phyloP scores from a whole-genome alignment of 441 rosid species.

The Daphne laureola region DNA sequence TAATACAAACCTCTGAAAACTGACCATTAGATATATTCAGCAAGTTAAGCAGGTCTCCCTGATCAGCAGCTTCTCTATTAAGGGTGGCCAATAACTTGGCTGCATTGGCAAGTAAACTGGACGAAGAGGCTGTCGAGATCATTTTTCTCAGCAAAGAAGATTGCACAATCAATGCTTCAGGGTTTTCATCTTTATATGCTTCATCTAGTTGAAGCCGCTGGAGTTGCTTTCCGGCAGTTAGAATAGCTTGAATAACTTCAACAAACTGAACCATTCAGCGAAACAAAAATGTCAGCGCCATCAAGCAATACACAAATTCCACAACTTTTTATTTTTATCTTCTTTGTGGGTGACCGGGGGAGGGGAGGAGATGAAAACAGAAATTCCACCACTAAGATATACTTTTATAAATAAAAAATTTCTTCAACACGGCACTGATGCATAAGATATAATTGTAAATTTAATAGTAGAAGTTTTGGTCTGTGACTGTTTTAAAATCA shows the following conservation, averaged over 20 bases:
- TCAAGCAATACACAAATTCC: too few relatives aligned
- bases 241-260: slow-evolving; percentile 74
- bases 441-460: too few relatives aligned
- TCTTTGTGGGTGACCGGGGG: too few relatives aligned
- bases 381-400: too few relatives aligned
- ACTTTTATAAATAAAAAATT: too few relatives aligned
- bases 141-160: slow-evolving; percentile 60
- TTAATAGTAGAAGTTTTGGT: too few relatives aligned
- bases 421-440: too few relatives aligned
- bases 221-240: slow-evolving; percentile 71
- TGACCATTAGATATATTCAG: slow-evolving; percentile 43
- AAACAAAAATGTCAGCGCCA: slow-evolving; percentile 19
- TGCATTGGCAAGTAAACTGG: slow-evolving; percentile 50
- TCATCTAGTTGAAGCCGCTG: slow-evolving; percentile 47
- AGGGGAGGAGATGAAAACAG: too few relatives aligned
- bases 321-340: too few relatives aligned
- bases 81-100: slow-evolving; percentile 59
- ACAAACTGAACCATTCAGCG: slow-evolving; percentile 55
- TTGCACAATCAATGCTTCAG: slow-evolving; percentile 22
- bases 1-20: slow-evolving; percentile 62
- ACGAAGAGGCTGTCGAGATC: slow-evolving; percentile 61
- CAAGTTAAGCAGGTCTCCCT: slow-evolving; percentile 58
- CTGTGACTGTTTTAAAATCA: too few relatives aligned
- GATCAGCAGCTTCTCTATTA: slow-evolving; percentile 70
- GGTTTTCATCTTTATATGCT: slow-evolving; percentile 23